Evolutionary conservation across 345 rosid genomes (phyloP).

Genomic region (Reutealis trisperma): DNA sequence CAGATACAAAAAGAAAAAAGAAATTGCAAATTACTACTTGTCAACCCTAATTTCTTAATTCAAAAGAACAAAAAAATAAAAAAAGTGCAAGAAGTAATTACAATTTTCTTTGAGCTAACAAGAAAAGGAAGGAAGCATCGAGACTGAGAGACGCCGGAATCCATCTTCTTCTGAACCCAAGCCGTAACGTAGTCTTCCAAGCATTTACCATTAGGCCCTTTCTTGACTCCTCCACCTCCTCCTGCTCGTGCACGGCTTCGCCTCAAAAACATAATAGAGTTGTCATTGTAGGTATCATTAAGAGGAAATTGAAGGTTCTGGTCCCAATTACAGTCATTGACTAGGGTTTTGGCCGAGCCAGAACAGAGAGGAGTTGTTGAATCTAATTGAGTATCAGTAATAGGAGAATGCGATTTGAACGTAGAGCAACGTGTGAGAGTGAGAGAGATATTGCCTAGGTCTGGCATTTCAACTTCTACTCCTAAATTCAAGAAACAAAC

Average conservation of each 20-base stretch:
- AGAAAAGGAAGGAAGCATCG: constrained; percentile 71
- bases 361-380: constrained; percentile 1
- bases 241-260: constrained; percentile 22
- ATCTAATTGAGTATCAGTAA: constrained; percentile 20
- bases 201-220: constrained; percentile 23
- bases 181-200: constrained; percentile 45
- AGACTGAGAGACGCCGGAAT: constrained; percentile 44
- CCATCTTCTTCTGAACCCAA: constrained; percentile 57
- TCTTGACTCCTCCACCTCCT: constrained; percentile 24
- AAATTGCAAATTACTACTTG: neutral
- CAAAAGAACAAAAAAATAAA: neutral
- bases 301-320: constrained; percentile 15
- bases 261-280: constrained; percentile 27
- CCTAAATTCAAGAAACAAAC: neutral
- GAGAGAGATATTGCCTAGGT: constrained; percentile 48
- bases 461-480: constrained; percentile 49
- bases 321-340: constrained; percentile 29
- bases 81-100: constrained; percentile 10
- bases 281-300: neutral
- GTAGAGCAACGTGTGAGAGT: constrained; percentile 45
- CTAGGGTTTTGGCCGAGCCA: constrained; percentile 27
- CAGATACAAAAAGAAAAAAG: neutral
- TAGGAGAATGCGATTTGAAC: constrained; percentile 25
- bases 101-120: constrained; percentile 66
- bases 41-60: neutral